Evolutionary conservation across 345 rosid species (phyloP).

Genomic region (Geranium rotundifolium): DNA sequence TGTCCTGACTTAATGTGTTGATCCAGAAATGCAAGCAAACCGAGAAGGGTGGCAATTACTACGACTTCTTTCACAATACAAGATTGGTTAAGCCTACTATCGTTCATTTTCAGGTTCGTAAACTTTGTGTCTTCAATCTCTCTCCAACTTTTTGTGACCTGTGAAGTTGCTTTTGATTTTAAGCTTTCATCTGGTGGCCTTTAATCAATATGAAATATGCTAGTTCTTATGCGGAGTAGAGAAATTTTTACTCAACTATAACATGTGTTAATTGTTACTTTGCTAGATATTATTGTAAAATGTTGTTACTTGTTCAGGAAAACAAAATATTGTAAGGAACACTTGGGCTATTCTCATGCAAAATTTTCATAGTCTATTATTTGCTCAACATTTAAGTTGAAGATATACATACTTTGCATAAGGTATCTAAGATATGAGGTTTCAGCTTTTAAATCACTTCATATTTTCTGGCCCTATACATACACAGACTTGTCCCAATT

Average conservation of each 20-base stretch:
- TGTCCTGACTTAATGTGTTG: background rate
- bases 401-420: too few species aligned
- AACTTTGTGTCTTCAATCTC: background rate
- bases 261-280: too few species aligned
- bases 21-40: constrained; percentile 28
- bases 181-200: too few species aligned
- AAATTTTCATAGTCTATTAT: too few species aligned
- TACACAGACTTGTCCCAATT: too few species aligned
- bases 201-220: background rate
- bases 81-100: constrained; percentile 48
- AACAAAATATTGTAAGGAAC: too few species aligned
- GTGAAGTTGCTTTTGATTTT: background rate
- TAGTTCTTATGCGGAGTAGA: background rate
- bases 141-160: background rate
- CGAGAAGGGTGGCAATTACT: constrained; percentile 32
- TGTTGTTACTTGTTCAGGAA: too few species aligned
- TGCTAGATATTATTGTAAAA: background rate
- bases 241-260: background rate
- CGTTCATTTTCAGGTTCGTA: constrained; percentile 44
- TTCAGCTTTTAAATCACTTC: too few species aligned
- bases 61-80: constrained; percentile 34
- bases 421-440: too few species aligned
- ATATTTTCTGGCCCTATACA: too few species aligned
- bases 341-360: too few species aligned
- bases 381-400: too few species aligned